These are phyloP conservation scores for Beauveria asiatica DNA, from an alignment of 2,329 filamentous ascomycete species.

Conservation along the genomic window DNA sequence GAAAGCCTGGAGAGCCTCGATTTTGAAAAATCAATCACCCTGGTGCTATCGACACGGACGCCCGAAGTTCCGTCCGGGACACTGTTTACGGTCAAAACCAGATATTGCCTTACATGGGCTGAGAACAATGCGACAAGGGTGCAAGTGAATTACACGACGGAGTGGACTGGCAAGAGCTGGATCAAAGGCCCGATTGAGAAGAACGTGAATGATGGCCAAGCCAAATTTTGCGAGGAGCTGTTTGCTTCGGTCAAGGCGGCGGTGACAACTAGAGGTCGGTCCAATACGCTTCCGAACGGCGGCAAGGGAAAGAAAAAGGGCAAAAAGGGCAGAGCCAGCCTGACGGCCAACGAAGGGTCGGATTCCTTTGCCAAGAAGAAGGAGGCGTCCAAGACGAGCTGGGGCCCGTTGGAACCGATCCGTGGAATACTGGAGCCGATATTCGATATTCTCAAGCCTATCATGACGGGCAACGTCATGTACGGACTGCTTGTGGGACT, in stretches of 20 bases:
- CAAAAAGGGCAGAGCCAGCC: conserved; percentile 42
- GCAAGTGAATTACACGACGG: conserved; percentile 80
- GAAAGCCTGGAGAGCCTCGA: conserved; percentile 81
- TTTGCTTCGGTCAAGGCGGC: conserved; percentile 65
- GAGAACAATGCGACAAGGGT: conserved; percentile 78
- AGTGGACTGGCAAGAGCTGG: conserved; percentile 98
- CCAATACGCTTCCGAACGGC: conserved; percentile 36
- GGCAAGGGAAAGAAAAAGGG: conserved; percentile 56
- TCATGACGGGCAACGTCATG: conserved; percentile 69
- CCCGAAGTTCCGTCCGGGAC: conserved; percentile 94
- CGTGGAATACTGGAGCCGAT: conserved; percentile 62
- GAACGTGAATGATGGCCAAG: conserved; percentile 84
- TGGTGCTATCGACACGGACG: conserved; percentile 78
- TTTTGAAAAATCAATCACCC: conserved; percentile 74
- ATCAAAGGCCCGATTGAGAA: conserved; percentile 98
- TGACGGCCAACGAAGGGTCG: conserved; percentile 33
- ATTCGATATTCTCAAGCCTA: conserved; percentile 57
- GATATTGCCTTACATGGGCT: conserved; percentile 90
- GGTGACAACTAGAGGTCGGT: conserved; percentile 55
- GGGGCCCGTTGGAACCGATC: conserved; percentile 77
- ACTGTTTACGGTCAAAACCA: conserved; percentile 84
- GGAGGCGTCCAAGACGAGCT: conserved; percentile 41
- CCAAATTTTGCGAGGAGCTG: conserved; percentile 71
- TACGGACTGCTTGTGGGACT: conserved; percentile 67
- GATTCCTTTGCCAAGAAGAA: conserved; percentile 30